Evolutionary conservation across 2,329 filamentous ascomycete genomes (phyloP), one percentile per base, ranked within the genome.

Genomic region (Fonsecaea multimorphosa): DNA sequence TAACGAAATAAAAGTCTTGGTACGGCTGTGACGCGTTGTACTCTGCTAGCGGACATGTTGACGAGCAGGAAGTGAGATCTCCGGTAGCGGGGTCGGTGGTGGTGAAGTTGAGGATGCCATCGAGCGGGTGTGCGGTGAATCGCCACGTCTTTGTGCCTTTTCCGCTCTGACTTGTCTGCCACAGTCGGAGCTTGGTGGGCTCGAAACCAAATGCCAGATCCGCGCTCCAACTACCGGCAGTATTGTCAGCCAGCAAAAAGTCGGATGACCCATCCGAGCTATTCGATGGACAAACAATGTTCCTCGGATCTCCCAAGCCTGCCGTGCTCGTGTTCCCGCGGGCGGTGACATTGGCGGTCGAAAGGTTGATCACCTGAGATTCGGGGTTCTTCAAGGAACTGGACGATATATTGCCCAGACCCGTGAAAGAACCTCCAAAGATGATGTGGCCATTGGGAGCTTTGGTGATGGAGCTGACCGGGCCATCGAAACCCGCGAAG

Each of bases 31-130:
- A 85, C 19, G 83, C 79, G 73, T 92, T 87, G 51, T 61, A 61
- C 74, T 88, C 83, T 68, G 91, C 92, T 55, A 99, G 84, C n/a
- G 93, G 91, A 73, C 95, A 99, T 73, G 87, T 85, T 67, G 88
- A 89, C 60, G 93, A 92, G 79, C 95, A 99, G 64, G 85, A 88
- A 32, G 82, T 79, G 62, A 89, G 89, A 58, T 86, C 80, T 29
- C 90, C 90, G 1, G 87, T 90, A 44, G 76, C 81, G 27, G 90
- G 89, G 74, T 98, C 92, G 69, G 89, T 88, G 73, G 95, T 98
- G 40, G 93, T 96, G 74, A 99, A 85, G 78, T 98, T 97, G 88
- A 99, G 91, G 76, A 99, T 97, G 59, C 95, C 95, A 68, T 91
- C 89, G 73, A 94, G 87, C 4, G 94, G 93, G 65, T 94, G 81